A percentile compares a stretch with the other conserved stretches of the same genome.
Evolutionary conservation across 805 yeast genomes (phyloP).

Genomic region (Myxozyma lipomycoides): DNA sequence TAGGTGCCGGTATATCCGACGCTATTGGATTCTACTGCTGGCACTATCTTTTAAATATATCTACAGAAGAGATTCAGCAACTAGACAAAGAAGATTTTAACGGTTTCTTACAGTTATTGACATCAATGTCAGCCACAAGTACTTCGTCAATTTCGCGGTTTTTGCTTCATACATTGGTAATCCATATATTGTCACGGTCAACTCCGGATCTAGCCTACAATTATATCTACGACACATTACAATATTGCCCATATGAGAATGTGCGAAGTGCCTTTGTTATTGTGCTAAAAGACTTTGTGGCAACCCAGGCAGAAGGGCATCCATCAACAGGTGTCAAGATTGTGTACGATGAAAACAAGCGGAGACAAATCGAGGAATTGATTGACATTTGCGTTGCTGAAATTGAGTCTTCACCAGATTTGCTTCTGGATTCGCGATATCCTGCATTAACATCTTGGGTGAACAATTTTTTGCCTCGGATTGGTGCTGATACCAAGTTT

Average conservation of each 20-base stretch:
- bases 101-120: conserved; percentile 44
- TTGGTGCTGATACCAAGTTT: conserved; percentile 8
- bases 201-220: conserved; percentile 55
- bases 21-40: conserved; percentile 38
- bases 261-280: conserved; percentile 59
- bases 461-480: conserved; percentile 19
- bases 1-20: conserved; percentile 37
- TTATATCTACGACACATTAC: conserved; percentile 61
- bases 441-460: conserved; percentile 24
- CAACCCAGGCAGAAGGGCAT: neutral
- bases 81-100: conserved; percentile 38
- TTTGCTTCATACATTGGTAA: conserved; percentile 56
- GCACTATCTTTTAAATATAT: conserved; percentile 31
- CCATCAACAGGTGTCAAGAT: conserved; percentile 1
- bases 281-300: conserved; percentile 59
- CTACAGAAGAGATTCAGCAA: conserved; percentile 29
- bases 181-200: conserved; percentile 56
- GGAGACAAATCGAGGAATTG: conserved; percentile 14
- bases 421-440: conserved; percentile 15
- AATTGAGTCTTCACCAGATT: conserved; percentile 6
- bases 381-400: conserved; percentile 10
- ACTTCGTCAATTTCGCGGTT: conserved; percentile 41
- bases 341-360: conserved; percentile 10
- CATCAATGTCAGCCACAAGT: conserved; percentile 40
- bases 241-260: conserved; percentile 60